A percentile compares a stretch with the other conserved stretches of the same genome.
Evolutionary conservation across 1,284 basidiomycete genomes (phyloP).

Genomic region (Trametes pubescens): DNA sequence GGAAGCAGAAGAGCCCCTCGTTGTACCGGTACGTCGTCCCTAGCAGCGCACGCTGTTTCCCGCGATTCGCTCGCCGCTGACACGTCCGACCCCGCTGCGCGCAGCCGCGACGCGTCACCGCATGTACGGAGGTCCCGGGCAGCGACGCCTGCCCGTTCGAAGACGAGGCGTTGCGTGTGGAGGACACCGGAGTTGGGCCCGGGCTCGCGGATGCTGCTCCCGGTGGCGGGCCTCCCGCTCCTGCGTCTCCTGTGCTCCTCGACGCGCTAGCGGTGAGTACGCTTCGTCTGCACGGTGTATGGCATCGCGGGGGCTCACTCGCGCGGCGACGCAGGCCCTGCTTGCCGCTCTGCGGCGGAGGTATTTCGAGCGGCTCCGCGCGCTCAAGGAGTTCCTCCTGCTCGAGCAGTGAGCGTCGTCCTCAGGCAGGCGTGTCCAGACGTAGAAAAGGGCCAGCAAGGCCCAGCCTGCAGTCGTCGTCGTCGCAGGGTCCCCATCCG

Average conservation of each 20-base stretch:
- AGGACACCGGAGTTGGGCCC: neutral
- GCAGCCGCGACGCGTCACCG: neutral
- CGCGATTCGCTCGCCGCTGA: too few species aligned
- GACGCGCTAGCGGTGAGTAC: neutral
- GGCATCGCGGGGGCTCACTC: neutral
- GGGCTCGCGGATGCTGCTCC: neutral
- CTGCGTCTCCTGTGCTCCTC: neutral
- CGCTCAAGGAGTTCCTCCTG: neutral
- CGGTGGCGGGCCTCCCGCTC: neutral
- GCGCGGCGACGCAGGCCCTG: neutral
- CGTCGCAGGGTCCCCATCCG: neutral
- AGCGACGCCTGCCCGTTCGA: constrained; percentile 4
- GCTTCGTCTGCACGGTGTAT: neutral
- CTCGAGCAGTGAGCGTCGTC: neutral
- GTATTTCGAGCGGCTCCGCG: neutral
- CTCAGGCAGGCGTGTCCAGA: too few species aligned
- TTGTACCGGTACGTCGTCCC: constrained; percentile 8
- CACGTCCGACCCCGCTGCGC: neutral
- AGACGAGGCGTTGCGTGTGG: neutral
- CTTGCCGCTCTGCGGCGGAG: neutral
- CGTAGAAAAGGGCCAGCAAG: neutral
- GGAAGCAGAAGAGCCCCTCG: constrained; percentile 8
- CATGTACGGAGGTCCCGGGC: neutral
- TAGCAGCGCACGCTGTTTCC: neutral
- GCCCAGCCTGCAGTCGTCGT: neutral